phyloP scores from a whole-genome alignment of 257 asterid species.

The Scutellaria barbata region DNA sequence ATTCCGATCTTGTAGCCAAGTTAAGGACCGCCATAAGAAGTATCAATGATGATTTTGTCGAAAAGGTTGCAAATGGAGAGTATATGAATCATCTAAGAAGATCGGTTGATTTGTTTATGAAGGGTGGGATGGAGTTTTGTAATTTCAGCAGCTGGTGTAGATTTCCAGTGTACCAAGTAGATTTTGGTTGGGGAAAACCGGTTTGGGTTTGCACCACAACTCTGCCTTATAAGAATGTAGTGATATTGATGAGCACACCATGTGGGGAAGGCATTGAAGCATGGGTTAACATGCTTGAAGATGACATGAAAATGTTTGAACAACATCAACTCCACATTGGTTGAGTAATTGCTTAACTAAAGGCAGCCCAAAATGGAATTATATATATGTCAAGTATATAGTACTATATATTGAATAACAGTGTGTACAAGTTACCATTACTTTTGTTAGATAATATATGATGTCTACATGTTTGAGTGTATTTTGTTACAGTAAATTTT shows the following conservation, averaged over 20 bases:
- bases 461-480: too few relatives aligned
- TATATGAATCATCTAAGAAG: neutral
- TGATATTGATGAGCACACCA: conserved; percentile 33
- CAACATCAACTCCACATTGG: neutral
- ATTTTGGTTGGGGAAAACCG: conserved; percentile 64
- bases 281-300: conserved; percentile 20
- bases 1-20: neutral
- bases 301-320: neutral
- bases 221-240: conserved; percentile 33
- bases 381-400: too few relatives aligned
- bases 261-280: conserved; percentile 47
- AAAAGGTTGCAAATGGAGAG: conserved; percentile 22
- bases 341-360: neutral
- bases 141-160: conserved; percentile 52
- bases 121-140: conserved; percentile 20
- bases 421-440: too few relatives aligned
- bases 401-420: too few relatives aligned
- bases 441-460: too few relatives aligned
- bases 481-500: too few relatives aligned
- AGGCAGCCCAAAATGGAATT: neutral
- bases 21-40: conserved; percentile 19
- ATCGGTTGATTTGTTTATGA: neutral
- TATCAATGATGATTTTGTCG: neutral
- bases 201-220: conserved; percentile 43
- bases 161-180: conserved; percentile 44